Percentiles rank a stretch among this genome's conserved stretches.
Conservation (phyloP, 2,329 filamentous ascomycete species). For the Colletotrichum sp. region DNA sequence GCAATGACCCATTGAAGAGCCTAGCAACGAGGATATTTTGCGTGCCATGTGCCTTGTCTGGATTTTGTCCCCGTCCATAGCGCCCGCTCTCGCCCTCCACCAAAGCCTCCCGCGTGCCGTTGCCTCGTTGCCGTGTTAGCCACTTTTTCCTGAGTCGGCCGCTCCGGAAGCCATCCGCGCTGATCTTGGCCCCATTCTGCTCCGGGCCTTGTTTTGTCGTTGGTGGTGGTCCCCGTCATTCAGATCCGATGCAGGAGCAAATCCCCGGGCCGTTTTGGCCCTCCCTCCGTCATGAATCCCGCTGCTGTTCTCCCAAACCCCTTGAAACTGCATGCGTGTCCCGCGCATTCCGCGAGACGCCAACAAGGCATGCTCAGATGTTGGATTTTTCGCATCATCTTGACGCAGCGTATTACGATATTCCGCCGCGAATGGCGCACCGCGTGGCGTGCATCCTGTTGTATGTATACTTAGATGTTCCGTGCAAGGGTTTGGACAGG, state of each 20-base stretch:
- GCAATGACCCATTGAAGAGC: neutral
- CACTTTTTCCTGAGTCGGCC: conserved; percentile 5
- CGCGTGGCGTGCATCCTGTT: neutral
- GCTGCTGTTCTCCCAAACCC: neutral
- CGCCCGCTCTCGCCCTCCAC: neutral
- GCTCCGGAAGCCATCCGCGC: neutral
- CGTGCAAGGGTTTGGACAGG: neutral
- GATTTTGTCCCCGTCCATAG: neutral
- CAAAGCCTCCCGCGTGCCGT: neutral
- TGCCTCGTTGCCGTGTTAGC: neutral
- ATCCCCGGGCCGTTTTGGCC: neutral
- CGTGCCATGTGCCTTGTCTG: neutral
- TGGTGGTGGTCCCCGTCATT: neutral
- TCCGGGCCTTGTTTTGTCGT: neutral
- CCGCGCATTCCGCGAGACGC: neutral
- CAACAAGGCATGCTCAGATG: neutral
- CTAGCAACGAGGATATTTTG: neutral
- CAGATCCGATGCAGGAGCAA: neutral
- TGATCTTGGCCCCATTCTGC: conserved; percentile 3
- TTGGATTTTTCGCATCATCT: neutral
- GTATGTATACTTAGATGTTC: neutral
- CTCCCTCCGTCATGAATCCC: neutral
- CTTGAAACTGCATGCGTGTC: conserved; percentile 1
- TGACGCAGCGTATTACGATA: neutral
- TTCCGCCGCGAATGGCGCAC: neutral